Percentiles rank a stretch among this genome's conserved stretches.
Evolutionary conservation across 2,329 filamentous ascomycete genomes (phyloP).

Genomic region (Orbilia blumenaviensis): DNA sequence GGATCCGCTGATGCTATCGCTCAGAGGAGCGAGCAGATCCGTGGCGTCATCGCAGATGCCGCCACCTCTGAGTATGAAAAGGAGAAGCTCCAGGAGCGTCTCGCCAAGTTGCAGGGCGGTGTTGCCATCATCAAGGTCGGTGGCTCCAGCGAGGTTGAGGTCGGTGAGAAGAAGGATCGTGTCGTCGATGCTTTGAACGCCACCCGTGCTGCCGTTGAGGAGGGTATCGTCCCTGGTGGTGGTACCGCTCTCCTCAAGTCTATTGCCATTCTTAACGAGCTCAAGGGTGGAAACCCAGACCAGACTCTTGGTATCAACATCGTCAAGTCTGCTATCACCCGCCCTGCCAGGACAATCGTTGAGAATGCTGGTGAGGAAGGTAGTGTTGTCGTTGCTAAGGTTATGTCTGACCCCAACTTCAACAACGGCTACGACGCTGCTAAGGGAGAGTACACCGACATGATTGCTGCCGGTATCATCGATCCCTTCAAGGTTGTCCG

Average conservation of each 20-base stretch:
- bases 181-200: constrained; percentile 98
- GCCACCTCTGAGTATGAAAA: constrained; percentile 99
- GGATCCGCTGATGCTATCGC: constrained; percentile 92
- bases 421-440: constrained; percentile 97
- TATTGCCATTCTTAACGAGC: constrained; percentile 79
- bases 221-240: constrained; percentile 98
- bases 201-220: constrained; percentile 96
- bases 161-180: constrained; percentile 99
- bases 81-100: constrained; percentile 99
- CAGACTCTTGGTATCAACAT: constrained; percentile 98
- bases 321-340: constrained; percentile 97
- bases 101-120: constrained; percentile 98
- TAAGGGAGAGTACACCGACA: constrained; percentile 98
- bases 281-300: constrained; percentile 96
- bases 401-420: constrained; percentile 97
- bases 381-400: constrained; percentile 95
- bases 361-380: constrained; percentile 98
- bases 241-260: constrained; percentile 98
- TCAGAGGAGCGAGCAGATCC: constrained; percentile 98
- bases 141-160: constrained; percentile 96
- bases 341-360: constrained; percentile 91
- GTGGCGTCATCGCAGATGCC: constrained; percentile 92
- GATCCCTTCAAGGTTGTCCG: constrained; percentile 99
- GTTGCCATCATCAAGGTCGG: constrained; percentile 99
- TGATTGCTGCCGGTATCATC: constrained; percentile 96